A percentile compares a stretch with the other conserved stretches of the same genome.
Evolutionary conservation across 768 basidiomycete species (phyloP).

Genomic region (Mrakia blollopis): DNA sequence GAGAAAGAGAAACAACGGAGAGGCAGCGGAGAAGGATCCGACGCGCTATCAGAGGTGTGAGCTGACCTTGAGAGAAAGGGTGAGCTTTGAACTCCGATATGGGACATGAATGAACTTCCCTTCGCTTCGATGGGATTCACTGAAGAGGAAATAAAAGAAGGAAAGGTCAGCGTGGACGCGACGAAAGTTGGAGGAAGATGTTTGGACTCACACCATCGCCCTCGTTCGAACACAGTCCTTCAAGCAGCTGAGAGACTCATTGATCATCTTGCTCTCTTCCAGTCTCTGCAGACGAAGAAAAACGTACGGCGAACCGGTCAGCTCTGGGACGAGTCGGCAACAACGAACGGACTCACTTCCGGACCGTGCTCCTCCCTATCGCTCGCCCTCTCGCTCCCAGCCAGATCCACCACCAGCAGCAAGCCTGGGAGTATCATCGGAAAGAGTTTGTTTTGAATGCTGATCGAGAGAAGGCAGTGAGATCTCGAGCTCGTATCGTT

Average conservation of each 20-base stretch:
- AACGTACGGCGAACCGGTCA: not conserved
- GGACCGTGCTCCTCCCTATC: conserved; percentile 14
- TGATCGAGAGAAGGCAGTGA: conserved; percentile 17
- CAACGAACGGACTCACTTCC: not conserved
- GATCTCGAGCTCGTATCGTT: conserved; percentile 24
- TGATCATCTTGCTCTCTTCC: conserved; percentile 24
- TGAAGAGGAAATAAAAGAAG: not conserved
- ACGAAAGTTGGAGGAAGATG: not conserved
- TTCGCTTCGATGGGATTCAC: not conserved
- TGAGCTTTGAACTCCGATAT: conserved; percentile 28
- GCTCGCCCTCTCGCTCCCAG: conserved; percentile 18
- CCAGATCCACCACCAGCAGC: conserved; percentile 26
- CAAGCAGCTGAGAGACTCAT: conserved; percentile 13
- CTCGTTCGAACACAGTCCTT: conserved; percentile 26
- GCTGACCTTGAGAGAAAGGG: conserved; percentile 28
- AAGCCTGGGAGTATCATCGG: not conserved
- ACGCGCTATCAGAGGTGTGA: not conserved
- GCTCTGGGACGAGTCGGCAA: not conserved
- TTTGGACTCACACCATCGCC: conserved; percentile 14
- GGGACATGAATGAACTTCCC: conserved; percentile 18
- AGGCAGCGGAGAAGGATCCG: not conserved
- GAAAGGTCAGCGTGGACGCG: not conserved
- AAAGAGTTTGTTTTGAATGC: conserved; percentile 19
- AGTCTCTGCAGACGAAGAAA: not conserved
- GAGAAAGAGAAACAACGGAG: no score